Percentiles rank a stretch among this genome's conserved stretches.
phyloP scores from a whole-genome alignment of 495 filamentous ascomycete genomes.

The Aspergillus bridgeri region DNA sequence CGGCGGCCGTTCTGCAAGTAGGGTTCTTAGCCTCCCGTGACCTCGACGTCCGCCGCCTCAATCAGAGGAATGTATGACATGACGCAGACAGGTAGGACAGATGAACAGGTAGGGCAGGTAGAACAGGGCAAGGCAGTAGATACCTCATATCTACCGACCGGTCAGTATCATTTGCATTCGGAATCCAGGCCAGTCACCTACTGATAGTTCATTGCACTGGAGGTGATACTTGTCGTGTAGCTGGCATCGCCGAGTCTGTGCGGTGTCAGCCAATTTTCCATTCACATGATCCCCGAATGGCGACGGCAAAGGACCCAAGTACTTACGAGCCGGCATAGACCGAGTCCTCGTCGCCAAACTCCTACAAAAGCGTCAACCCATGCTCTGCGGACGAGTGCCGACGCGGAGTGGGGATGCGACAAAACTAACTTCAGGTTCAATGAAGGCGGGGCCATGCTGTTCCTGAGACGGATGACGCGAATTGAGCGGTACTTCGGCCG shows the following conservation, averaged over 20 bases:
- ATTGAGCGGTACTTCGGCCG: neutral
- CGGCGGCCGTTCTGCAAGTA: conserved; percentile 32
- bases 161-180: neutral
- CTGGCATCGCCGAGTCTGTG: conserved; percentile 26
- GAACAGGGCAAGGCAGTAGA: neutral
- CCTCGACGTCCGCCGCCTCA: no score
- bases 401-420: conserved; percentile 8
- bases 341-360: conserved; percentile 28
- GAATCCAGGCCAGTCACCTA: conserved; percentile 20
- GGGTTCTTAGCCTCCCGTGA: neutral
- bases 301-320: neutral
- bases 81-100: neutral
- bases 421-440: conserved; percentile 36
- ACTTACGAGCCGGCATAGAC: conserved; percentile 32
- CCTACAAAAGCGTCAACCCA: conserved; percentile 16
- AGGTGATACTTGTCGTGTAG: conserved; percentile 37
- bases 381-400: no score
- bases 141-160: conserved; percentile 34
- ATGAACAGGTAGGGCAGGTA: no score
- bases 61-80: neutral
- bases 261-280: neutral
- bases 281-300: conserved; percentile 7
- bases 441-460: conserved; percentile 13
- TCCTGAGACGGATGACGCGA: neutral
- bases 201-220: conserved; percentile 42